A percentile compares a stretch with the other conserved stretches of the same genome.
These are phyloP conservation scores for Lentinula edodes DNA, from an alignment of 768 basidiomycete species.

Conservation along the genomic window DNA sequence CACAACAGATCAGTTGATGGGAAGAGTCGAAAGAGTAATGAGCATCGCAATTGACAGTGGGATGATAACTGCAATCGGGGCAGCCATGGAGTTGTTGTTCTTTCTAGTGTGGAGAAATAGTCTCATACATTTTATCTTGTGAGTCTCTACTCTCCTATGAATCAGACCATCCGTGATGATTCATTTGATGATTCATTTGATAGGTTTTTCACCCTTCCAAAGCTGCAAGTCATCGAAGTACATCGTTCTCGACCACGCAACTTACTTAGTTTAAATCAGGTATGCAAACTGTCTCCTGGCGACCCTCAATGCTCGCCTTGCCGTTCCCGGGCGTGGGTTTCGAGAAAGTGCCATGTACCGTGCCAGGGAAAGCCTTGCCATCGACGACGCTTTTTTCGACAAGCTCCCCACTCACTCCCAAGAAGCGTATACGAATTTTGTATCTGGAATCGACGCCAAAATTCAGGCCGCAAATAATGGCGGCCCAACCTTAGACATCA, in stretches of 20 bases:
- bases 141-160: background rate
- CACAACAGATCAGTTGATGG: conserved; percentile 2
- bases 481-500: background rate
- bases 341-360: background rate
- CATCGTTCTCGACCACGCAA: background rate
- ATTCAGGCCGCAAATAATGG: background rate
- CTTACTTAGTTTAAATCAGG: background rate
- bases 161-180: background rate
- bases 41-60: conserved; percentile 18
- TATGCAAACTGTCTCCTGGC: conserved; percentile 8
- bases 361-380: too few relatives aligned
- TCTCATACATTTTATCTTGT: conserved; percentile 16
- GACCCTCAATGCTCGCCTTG: conserved; percentile 4
- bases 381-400: background rate
- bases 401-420: background rate
- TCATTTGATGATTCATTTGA: background rate
- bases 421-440: background rate
- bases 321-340: background rate
- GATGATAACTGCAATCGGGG: conserved; percentile 14
- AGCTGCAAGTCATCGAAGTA: background rate
- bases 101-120: conserved; percentile 13
- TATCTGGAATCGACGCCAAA: background rate
- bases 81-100: conserved; percentile 14
- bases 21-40: conserved; percentile 7
- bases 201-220: conserved; percentile 6